Percentiles rank a stretch among this genome's conserved stretches.
Conservation (phyloP, 208 protist genomes). For the Wallacemonas sp. region DNA sequence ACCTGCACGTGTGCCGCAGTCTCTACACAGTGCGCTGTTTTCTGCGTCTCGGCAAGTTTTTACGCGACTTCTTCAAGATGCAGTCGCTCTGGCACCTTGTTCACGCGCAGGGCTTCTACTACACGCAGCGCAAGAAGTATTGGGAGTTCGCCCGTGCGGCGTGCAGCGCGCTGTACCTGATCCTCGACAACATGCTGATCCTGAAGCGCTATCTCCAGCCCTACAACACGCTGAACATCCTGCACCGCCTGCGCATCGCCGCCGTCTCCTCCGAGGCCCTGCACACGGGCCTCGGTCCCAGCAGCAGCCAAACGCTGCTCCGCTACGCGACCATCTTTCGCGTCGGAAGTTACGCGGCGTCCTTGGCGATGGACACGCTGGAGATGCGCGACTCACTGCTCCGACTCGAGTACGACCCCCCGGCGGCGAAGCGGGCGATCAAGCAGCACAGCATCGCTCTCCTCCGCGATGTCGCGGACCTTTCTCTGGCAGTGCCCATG, state of each 20-base stretch:
- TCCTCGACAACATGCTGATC: slow-evolving; percentile 47
- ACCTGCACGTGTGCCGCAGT: slow-evolving; percentile 17
- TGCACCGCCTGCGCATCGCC: slow-evolving; percentile 12
- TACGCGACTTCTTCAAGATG: slow-evolving; percentile 44
- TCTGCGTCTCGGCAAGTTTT: slow-evolving; percentile 52
- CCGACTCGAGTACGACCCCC: slow-evolving; percentile 40
- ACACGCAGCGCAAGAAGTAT: slow-evolving; percentile 51
- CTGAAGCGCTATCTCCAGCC: slow-evolving; percentile 25
- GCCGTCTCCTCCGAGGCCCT: slow-evolving; percentile 4
- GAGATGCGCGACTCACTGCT: slow-evolving; percentile 43
- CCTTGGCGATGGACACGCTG: slow-evolving; percentile 34
- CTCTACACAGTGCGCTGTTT: slow-evolving; percentile 43
- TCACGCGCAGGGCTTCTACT: slow-evolving; percentile 34
- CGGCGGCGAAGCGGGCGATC: slow-evolving; percentile 31
- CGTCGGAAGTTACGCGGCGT: slow-evolving; percentile 39
- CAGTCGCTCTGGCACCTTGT: slow-evolving; percentile 29
- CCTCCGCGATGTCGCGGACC: slow-evolving; percentile 40
- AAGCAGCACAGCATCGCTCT: slow-evolving; percentile 25
- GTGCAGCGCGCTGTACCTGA: slow-evolving; percentile 40
- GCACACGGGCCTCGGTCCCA: neutral
- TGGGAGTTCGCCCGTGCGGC: slow-evolving; percentile 51
- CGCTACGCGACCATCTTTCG: slow-evolving; percentile 11
- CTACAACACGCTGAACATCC: slow-evolving; percentile 15
- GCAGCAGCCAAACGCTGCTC: neutral
- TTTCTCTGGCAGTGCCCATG: slow-evolving; percentile 25